phyloP scores from a whole-genome alignment of 2,329 filamentous ascomycete genomes.

The Coniochaeta pulveracea region DNA sequence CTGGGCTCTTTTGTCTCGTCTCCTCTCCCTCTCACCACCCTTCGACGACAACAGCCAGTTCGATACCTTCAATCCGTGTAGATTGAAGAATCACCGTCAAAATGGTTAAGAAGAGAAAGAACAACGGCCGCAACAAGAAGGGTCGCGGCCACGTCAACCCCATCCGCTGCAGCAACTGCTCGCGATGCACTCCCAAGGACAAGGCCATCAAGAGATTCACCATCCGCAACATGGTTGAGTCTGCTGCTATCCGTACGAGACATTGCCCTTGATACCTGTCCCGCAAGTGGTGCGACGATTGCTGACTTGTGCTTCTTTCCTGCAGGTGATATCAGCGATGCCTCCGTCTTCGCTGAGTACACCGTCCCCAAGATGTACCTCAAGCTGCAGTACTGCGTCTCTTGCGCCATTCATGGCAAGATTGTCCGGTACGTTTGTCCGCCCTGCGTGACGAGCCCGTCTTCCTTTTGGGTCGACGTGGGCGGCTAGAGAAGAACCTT shows the following conservation, averaged over 20 bases:
- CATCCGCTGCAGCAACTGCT: constrained; percentile 69
- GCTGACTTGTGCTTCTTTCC: constrained; percentile 8
- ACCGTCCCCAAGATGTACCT: constrained; percentile 99
- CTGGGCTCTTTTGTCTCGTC: background rate
- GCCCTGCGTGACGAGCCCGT: constrained; percentile 43
- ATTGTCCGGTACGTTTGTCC: constrained; percentile 91
- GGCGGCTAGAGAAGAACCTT: constrained; percentile 34
- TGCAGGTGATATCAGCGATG: constrained; percentile 98
- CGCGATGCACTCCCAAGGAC: constrained; percentile 91
- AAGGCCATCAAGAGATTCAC: constrained; percentile 99
- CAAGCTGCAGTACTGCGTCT: constrained; percentile 99
- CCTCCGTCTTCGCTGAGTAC: constrained; percentile 98
- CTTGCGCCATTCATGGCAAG: constrained; percentile 99
- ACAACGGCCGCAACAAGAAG: constrained; percentile 23
- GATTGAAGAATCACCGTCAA: constrained; percentile 44
- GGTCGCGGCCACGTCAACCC: constrained; percentile 98
- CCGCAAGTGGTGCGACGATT: background rate
- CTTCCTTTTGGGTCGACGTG: constrained; percentile 19
- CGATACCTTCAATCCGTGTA: no score
- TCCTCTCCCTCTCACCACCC: constrained; percentile 9
- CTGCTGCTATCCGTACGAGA: constrained; percentile 90
- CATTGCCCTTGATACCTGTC: constrained; percentile 19
- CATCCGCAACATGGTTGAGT: constrained; percentile 99
- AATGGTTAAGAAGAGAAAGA: constrained; percentile 65
- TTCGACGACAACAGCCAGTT: constrained; percentile 18